Conservation (phyloP, 139 green algal genomes). For the Chlamydomonas sp. region DNA sequence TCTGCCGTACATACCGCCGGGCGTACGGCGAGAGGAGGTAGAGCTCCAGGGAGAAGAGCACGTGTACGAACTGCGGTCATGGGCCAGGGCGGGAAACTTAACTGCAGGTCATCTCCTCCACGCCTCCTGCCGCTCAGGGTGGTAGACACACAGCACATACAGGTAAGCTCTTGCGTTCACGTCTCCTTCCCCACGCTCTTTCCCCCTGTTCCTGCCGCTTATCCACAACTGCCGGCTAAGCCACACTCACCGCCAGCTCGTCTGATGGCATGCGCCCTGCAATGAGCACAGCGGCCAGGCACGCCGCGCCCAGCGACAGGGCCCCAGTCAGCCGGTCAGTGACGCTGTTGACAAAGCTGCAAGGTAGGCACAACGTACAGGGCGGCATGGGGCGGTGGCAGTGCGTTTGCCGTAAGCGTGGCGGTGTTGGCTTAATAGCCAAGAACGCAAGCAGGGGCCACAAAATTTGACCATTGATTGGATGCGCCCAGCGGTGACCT, state of each 20-base stretch:
- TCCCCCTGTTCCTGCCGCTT: not conserved
- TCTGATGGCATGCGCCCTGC: slow-evolving; percentile 73
- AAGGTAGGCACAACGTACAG: not conserved
- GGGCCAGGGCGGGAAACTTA: not conserved
- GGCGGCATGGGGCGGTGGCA: no score
- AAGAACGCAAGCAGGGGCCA: no score
- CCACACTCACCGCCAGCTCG: slow-evolving; percentile 67
- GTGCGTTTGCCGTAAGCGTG: not conserved
- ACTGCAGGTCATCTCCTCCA: not conserved
- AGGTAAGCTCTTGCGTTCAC: no score
- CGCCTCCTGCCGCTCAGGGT: not conserved
- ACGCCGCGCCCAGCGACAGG: slow-evolving; percentile 77
- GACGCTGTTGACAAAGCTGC: slow-evolving; percentile 70
- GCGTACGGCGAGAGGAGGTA: slow-evolving; percentile 85
- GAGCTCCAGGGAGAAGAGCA: slow-evolving; percentile 84
- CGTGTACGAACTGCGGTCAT: slow-evolving; percentile 63
- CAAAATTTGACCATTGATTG: no score
- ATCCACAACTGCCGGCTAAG: not conserved
- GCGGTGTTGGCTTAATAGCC: not conserved
- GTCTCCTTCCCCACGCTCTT: not conserved
- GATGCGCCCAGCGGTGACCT: no score
- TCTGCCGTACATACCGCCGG: slow-evolving; percentile 63
- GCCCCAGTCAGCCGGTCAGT: slow-evolving; percentile 71
- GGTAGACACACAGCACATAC: no score
- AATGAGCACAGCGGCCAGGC: slow-evolving; percentile 84